Conservation (phyloP, 176 grass and related monocot genomes). For the Carex scoparia region DNA sequence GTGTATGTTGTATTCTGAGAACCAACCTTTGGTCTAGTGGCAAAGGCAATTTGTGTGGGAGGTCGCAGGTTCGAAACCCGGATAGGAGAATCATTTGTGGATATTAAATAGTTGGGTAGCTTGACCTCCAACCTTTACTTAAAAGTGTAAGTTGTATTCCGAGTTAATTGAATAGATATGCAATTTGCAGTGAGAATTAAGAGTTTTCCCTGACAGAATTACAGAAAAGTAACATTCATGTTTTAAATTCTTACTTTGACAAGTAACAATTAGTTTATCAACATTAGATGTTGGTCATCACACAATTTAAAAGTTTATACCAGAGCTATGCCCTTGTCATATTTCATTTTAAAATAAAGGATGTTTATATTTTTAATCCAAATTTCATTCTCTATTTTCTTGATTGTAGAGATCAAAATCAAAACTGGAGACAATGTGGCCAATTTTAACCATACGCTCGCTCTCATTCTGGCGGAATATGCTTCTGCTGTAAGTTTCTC, state of each 20-base stretch:
- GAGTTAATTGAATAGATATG: neutral
- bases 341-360: neutral
- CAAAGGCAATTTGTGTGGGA: no score
- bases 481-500: conserved; percentile 82
- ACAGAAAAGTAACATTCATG: neutral
- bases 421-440: conserved; percentile 25
- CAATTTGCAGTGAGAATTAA: neutral
- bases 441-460: conserved; percentile 72
- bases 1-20: neutral
- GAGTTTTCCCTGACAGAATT: neutral
- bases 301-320: neutral
- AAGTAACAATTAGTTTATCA: neutral
- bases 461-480: conserved; percentile 76
- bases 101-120: no score
- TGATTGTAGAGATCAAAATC: conserved; percentile 46
- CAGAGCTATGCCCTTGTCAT: neutral
- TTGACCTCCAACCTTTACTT: no score
- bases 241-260: neutral
- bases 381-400: neutral
- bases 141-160: neutral
- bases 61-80: no score
- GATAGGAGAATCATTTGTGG: no score
- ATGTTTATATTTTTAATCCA: neutral
- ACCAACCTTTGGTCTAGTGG: no score
- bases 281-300: neutral